phyloP scores from a whole-genome alignment of 176 grass and related monocot genomes.

The Otatea glauca region DNA sequence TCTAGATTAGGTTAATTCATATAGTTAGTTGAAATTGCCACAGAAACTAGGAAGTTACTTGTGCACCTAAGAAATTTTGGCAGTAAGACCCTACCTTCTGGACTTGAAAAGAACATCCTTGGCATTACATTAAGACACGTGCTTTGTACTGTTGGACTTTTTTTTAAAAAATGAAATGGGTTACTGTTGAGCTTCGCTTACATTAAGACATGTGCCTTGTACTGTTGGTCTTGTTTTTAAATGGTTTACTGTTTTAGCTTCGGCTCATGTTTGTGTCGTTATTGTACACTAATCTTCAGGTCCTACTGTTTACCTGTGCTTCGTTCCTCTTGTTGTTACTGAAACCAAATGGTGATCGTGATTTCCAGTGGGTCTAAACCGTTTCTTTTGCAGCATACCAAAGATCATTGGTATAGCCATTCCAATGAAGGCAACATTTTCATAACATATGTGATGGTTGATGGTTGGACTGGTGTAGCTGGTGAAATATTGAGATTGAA shows the following conservation, averaged over 20 bases:
- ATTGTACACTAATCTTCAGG: background rate
- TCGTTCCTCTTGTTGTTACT: constrained; percentile 8
- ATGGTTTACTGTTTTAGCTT: background rate
- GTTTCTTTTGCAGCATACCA: constrained; percentile 61
- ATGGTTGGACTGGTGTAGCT: constrained; percentile 91
- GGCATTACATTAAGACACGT: background rate
- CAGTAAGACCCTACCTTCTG: background rate
- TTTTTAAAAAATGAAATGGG: background rate
- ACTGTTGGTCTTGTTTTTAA: background rate
- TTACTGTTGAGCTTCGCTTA: too few relatives aligned
- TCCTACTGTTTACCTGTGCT: constrained; percentile 4
- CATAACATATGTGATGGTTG: constrained; percentile 95
- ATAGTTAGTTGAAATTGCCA: background rate
- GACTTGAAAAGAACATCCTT: background rate
- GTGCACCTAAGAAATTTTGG: background rate
- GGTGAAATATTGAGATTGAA: constrained; percentile 80
- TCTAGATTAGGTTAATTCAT: background rate
- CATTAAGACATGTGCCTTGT: background rate
- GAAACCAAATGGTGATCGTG: background rate
- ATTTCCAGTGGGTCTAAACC: constrained; percentile 15
- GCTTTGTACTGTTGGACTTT: background rate
- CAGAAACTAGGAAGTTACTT: background rate
- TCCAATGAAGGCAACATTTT: constrained; percentile 98
- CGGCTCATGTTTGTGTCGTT: background rate
- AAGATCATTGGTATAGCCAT: constrained; percentile 65